A percentile compares a stretch with the other conserved stretches of the same genome.
These are phyloP conservation scores for Amanita muscaria DNA, from an alignment of 768 basidiomycete genomes.

Conservation along the genomic window DNA sequence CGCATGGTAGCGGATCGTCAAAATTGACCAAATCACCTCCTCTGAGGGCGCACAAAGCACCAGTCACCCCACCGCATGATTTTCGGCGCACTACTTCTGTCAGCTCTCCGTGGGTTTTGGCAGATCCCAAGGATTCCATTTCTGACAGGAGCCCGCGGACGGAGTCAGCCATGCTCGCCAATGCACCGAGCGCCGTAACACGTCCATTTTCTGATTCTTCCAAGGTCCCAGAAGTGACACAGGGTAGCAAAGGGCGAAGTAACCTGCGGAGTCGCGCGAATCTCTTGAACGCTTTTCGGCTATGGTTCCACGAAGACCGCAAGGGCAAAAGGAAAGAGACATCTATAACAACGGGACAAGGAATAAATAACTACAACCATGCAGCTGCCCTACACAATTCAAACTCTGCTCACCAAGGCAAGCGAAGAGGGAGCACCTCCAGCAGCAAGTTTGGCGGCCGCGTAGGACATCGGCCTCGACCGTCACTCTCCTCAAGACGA, in stretches of 20 bases:
- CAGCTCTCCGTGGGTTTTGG: slow-evolving; percentile 70
- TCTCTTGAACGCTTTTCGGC: slow-evolving; percentile 74
- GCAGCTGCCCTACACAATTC: slow-evolving; percentile 10
- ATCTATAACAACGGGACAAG: slow-evolving; percentile 17
- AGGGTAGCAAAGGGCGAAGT: slow-evolving; percentile 12
- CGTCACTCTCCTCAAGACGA: slow-evolving; percentile 71
- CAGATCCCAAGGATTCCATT: slow-evolving; percentile 35
- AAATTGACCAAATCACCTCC: slow-evolving; percentile 69
- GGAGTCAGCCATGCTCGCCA: slow-evolving; percentile 36
- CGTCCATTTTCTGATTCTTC: slow-evolving; percentile 39
- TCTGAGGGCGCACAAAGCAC: slow-evolving; percentile 41
- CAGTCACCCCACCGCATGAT: slow-evolving; percentile 46
- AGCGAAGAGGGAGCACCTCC: slow-evolving; percentile 42
- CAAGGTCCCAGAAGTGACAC: slow-evolving; percentile 23
- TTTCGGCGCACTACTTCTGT: slow-evolving; percentile 29
- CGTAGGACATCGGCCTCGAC: slow-evolving; percentile 48
- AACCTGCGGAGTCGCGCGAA: slow-evolving; percentile 60
- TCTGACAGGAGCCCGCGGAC: slow-evolving; percentile 19
- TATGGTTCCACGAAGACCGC: slow-evolving; percentile 89
- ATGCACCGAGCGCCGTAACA: slow-evolving; percentile 44
- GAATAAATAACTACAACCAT: slow-evolving; percentile 20
- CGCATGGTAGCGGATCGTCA: slow-evolving; percentile 50
- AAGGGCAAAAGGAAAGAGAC: slow-evolving; percentile 76
- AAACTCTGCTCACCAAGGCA: slow-evolving; percentile 25
- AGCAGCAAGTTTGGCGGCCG: slow-evolving; percentile 14